These are phyloP conservation scores for Pyricularia sp. DNA, from an alignment of 2,329 filamentous ascomycete species.

Conservation along the genomic window DNA sequence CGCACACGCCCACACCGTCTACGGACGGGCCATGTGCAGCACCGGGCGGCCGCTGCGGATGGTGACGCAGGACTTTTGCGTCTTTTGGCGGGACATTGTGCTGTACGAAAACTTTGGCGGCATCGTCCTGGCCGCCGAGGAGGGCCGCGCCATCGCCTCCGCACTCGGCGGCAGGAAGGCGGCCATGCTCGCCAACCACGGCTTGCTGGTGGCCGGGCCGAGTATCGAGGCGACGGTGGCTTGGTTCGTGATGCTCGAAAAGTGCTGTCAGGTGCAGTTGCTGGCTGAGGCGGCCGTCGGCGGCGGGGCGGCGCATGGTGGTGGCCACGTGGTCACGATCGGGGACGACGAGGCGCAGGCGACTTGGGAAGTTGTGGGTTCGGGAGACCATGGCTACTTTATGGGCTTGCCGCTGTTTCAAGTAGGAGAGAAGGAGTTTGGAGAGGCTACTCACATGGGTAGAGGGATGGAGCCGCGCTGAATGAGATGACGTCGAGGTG, in stretches of 20 bases:
- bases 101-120: conserved; percentile 38
- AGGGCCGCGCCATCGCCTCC: conserved; percentile 37
- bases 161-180: conserved; percentile 39
- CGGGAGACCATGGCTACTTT: conserved; percentile 12
- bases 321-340: conserved; percentile 10
- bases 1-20: conserved; percentile 44
- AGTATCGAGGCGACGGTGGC: conserved; percentile 41
- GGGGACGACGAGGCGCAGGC: conserved; percentile 13
- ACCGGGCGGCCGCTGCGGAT: conserved; percentile 55
- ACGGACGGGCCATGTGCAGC: conserved; percentile 49
- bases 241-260: conserved; percentile 44
- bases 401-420: conserved; percentile 18
- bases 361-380: conserved; percentile 15
- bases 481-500: too few species aligned
- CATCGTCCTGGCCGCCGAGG: conserved; percentile 40
- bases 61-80: conserved; percentile 53
- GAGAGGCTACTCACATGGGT: conserved; percentile 15
- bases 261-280: conserved; percentile 36
- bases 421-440: conserved; percentile 16
- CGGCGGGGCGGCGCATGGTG: conserved; percentile 40
- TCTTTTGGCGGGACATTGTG: conserved; percentile 43
- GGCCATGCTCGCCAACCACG: conserved; percentile 45
- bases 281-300: conserved; percentile 47
- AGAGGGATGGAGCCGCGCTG: conserved; percentile 9
- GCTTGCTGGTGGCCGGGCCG: conserved; percentile 39